A percentile compares a stretch with the other conserved stretches of the same genome.
Evolutionary conservation across 2,329 filamentous ascomycete genomes (phyloP).

Genomic region (Phialocephala sp.): DNA sequence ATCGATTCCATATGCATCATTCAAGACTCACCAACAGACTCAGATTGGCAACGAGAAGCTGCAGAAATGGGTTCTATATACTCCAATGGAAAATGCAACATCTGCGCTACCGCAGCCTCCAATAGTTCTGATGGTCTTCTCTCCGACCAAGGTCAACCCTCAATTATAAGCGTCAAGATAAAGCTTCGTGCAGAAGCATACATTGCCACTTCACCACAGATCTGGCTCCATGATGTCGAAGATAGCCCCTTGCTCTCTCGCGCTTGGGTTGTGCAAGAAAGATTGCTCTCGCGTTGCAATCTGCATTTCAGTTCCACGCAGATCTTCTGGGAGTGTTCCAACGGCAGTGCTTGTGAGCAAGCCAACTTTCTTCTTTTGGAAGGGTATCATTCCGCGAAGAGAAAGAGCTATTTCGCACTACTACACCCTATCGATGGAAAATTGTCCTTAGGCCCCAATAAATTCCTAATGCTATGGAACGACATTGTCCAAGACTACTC

Average conservation of each 20-base stretch:
- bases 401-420: background rate
- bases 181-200: background rate
- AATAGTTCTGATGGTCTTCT: background rate
- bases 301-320: background rate
- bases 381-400: too few species aligned
- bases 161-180: background rate
- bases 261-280: background rate
- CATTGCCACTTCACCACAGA: background rate
- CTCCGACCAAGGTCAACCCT: background rate
- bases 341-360: background rate
- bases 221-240: background rate
- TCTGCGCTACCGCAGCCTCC: background rate
- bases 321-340: constrained; percentile 1
- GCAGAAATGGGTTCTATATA: background rate
- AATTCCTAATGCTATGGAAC: background rate
- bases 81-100: background rate
- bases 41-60: background rate
- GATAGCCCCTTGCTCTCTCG: background rate
- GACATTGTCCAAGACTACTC: background rate
- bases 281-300: background rate
- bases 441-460: background rate
- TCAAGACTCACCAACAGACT: background rate
- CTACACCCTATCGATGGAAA: background rate
- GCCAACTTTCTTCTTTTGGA: too few species aligned
- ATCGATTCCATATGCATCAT: constrained; percentile 1